phyloP scores from a whole-genome alignment of 1,284 basidiomycete genomes.

The Apiotrichum mycotoxinovorans region DNA sequence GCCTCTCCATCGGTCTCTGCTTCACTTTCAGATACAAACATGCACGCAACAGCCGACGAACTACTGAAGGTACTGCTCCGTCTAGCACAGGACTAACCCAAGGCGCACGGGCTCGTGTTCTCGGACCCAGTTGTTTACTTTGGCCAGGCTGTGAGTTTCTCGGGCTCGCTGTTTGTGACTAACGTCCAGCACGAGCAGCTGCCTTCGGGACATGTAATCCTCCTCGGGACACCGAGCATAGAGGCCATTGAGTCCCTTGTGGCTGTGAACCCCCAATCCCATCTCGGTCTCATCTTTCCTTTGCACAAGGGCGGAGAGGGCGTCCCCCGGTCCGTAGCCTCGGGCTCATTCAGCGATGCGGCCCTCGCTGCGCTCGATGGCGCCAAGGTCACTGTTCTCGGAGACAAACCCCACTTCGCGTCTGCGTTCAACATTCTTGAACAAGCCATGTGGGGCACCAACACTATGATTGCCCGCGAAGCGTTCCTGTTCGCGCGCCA shows the following conservation, averaged over 20 bases:
- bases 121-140: not conserved
- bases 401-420: not conserved
- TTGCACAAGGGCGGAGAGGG: not conserved
- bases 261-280: slow-evolving; percentile 6
- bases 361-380: not conserved
- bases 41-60: not conserved
- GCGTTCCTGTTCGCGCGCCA: slow-evolving; percentile 5
- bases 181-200: not conserved
- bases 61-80: not conserved
- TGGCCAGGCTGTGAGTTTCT: not conserved
- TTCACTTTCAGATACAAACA: too few relatives aligned
- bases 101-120: not conserved
- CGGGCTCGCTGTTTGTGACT: not conserved
- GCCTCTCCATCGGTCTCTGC: too few relatives aligned
- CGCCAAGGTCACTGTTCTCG: slow-evolving; percentile 1
- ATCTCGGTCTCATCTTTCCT: slow-evolving; percentile 5
- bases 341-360: slow-evolving; percentile 1
- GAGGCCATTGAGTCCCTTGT: not conserved
- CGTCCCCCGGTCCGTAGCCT: not conserved
- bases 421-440: slow-evolving; percentile 4
- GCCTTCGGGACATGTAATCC: not conserved
- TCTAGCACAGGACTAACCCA: not conserved
- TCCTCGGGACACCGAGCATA: slow-evolving; percentile 5
- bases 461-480: slow-evolving; percentile 8
- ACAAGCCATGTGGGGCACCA: slow-evolving; percentile 3